phyloP scores from a whole-genome alignment of 208 protist genomes.

The Acanthamoeba comandoni region DNA sequence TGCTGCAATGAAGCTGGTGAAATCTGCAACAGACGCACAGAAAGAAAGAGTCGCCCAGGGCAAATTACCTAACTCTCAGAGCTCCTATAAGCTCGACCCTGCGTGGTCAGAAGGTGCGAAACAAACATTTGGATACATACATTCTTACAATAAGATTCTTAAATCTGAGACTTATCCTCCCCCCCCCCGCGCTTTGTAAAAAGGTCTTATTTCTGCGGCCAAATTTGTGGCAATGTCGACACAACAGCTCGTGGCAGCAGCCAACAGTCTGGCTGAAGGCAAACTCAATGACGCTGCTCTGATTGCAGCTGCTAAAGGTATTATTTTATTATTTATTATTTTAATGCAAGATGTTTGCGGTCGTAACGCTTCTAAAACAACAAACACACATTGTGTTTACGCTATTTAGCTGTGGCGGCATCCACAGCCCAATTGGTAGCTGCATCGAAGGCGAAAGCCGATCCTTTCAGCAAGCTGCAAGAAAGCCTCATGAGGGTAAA shows the following conservation, averaged over 20 bases:
- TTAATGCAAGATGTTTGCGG: not conserved
- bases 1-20: constrained; percentile 20
- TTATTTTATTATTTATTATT: constrained; percentile 13
- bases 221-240: constrained; percentile 64
- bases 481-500: constrained; percentile 33
- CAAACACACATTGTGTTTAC: not conserved
- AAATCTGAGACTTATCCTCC: no score
- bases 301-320: constrained; percentile 45
- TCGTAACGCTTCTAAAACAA: no score
- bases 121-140: no score
- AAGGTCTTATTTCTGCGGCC: constrained; percentile 54
- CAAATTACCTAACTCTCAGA: constrained; percentile 26
- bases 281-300: constrained; percentile 55
- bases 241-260: constrained; percentile 22
- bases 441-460: constrained; percentile 40
- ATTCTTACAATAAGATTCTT: no score
- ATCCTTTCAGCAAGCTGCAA: constrained; percentile 54
- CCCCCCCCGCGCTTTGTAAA: no score
- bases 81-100: constrained; percentile 52
- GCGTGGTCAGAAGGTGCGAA: constrained; percentile 66
- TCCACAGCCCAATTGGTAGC: constrained; percentile 55
- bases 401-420: not conserved
- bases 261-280: constrained; percentile 35
- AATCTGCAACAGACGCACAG: constrained; percentile 23
- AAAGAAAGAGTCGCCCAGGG: constrained; percentile 58